Percentiles rank a stretch among this genome's conserved stretches.
phyloP scores from a whole-genome alignment of 2,329 filamentous ascomycete species.

The Colletotrichum simmondsii region DNA sequence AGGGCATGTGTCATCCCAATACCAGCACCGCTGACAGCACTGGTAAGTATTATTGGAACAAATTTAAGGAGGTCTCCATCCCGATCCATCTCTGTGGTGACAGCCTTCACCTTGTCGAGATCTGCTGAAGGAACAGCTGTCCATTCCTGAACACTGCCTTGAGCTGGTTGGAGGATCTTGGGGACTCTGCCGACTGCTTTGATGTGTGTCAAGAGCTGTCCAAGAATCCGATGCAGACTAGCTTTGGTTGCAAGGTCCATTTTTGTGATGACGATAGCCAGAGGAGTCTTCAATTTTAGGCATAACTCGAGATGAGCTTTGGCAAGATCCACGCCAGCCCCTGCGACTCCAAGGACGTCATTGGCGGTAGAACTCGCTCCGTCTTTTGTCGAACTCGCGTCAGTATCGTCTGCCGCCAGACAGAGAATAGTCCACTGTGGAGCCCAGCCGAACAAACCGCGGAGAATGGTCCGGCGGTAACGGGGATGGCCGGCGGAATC shows the following conservation, averaged over 20 bases:
- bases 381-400: constrained; percentile 45
- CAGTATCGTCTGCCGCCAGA: constrained; percentile 81
- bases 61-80: constrained; percentile 56
- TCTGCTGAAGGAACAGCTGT: constrained; percentile 67
- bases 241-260: constrained; percentile 84
- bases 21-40: constrained; percentile 85
- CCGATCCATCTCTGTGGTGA: constrained; percentile 62
- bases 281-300: constrained; percentile 79
- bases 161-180: constrained; percentile 73
- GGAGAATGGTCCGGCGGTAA: constrained; percentile 87
- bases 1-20: constrained; percentile 86
- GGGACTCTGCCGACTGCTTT: constrained; percentile 82
- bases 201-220: constrained; percentile 78
- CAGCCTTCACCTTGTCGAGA: constrained; percentile 65
- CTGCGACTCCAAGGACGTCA: constrained; percentile 61
- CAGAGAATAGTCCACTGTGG: constrained; percentile 95
- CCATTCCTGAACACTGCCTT: constrained; percentile 61
- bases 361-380: constrained; percentile 60
- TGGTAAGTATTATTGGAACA: constrained; percentile 90
- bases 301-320: constrained; percentile 87
- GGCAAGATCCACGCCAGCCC: constrained; percentile 75
- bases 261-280: constrained; percentile 90
- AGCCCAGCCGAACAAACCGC: constrained; percentile 93
- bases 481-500: constrained; percentile 93
- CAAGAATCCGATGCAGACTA: constrained; percentile 76